phyloP scores from a whole-genome alignment of 371 early-diverging fungal species.

The Sporodiniella umbellata region DNA sequence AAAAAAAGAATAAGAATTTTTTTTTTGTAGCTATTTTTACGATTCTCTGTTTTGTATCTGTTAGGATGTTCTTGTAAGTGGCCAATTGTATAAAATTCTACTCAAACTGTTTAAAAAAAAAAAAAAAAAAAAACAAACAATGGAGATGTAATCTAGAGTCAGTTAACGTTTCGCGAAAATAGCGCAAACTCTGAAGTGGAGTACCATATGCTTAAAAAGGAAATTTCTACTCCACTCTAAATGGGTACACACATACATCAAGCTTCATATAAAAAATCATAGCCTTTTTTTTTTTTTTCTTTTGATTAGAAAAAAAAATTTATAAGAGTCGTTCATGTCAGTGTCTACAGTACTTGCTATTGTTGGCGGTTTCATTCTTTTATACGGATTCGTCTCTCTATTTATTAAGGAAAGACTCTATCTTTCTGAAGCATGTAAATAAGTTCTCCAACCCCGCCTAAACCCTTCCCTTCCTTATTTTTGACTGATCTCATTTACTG shows the following conservation, averaged over 20 bases:
- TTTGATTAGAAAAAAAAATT: background rate
- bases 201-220: no score
- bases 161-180: conserved; percentile 8
- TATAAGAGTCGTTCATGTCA: background rate
- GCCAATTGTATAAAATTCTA: no score
- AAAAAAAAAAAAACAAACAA: background rate
- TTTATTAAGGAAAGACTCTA: conserved; percentile 87
- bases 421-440: conserved; percentile 84
- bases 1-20: no score
- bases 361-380: conserved; percentile 80
- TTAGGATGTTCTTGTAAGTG: no score
- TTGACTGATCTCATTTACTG: background rate
- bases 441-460: no score
- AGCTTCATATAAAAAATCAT: background rate
- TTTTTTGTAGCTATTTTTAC: no score
- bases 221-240: no score
- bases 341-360: conserved; percentile 35
- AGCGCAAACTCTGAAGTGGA: conserved; percentile 4
- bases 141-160: no score
- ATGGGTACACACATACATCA: background rate
- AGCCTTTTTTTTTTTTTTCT: background rate
- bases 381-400: conserved; percentile 83
- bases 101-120: no score
- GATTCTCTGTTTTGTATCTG: no score
- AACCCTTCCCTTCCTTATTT: no score